phyloP scores from a whole-genome alignment of 805 yeast species.

The Yarrowia porcina region DNA sequence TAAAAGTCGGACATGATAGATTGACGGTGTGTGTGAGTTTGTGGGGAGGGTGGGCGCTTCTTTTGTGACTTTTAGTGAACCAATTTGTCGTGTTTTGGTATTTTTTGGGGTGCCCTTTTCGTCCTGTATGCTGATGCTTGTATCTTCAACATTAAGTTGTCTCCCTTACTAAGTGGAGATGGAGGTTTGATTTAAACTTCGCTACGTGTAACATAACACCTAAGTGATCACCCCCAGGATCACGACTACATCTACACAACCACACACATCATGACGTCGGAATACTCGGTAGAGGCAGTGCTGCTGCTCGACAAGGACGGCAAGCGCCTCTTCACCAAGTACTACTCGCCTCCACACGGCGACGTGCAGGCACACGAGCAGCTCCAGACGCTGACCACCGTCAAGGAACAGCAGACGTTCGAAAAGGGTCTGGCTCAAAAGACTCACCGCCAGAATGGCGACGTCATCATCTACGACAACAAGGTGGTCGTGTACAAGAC shows the following conservation, averaged over 20 bases:
- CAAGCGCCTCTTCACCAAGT: conserved; percentile 75
- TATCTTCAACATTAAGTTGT: too few relatives aligned
- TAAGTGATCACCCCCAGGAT: too few relatives aligned
- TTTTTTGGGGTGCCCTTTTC: not conserved
- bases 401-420: conserved; percentile 67
- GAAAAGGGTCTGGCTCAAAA: conserved; percentile 70
- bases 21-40: not conserved
- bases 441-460: conserved; percentile 77
- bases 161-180: too few relatives aligned
- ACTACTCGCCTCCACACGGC: conserved; percentile 66
- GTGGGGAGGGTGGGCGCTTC: not conserved
- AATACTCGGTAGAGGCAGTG: conserved; percentile 79
- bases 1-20: conserved; percentile 42
- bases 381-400: conserved; percentile 39
- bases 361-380: conserved; percentile 5
- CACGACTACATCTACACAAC: not conserved
- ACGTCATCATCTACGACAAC: conserved; percentile 73
- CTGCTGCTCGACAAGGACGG: conserved; percentile 80
- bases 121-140: not conserved
- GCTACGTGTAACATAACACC: conserved; percentile 16
- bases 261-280: conserved; percentile 37
- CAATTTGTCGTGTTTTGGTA: not conserved
- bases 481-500: conserved; percentile 85
- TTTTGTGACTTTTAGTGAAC: too few relatives aligned
- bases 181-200: not conserved